A percentile compares a stretch with the other conserved stretches of the same genome.
Evolutionary conservation across 2,329 filamentous ascomycete species (phyloP).

Genomic region (Calonectria montana): DNA sequence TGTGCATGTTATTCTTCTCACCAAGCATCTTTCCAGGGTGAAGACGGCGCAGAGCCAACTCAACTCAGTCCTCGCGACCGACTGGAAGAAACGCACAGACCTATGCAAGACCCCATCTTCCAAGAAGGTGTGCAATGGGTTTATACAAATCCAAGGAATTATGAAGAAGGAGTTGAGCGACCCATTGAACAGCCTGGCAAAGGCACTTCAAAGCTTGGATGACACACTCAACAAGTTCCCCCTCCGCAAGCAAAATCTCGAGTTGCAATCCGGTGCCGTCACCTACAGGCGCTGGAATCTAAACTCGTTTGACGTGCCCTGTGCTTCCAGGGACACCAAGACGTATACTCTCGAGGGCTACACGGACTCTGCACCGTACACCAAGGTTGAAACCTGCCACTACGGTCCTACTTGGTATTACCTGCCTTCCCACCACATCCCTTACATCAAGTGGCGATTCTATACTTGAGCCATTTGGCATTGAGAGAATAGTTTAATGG

Average conservation of each 20-base stretch:
- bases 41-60: background rate
- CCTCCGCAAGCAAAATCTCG: slow-evolving; percentile 21
- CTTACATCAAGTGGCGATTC: slow-evolving; percentile 22
- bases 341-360: background rate
- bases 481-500: background rate
- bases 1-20: background rate
- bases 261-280: slow-evolving; percentile 6
- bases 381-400: slow-evolving; percentile 4
- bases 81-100: slow-evolving; percentile 3
- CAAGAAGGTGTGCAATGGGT: background rate
- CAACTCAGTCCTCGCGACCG: background rate
- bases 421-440: slow-evolving; percentile 24
- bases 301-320: slow-evolving; percentile 23
- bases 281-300: slow-evolving; percentile 19
- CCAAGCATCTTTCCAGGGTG: background rate
- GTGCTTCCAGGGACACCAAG: background rate
- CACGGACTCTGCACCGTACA: background rate
- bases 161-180: slow-evolving; percentile 25
- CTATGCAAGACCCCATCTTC: background rate
- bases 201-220: slow-evolving; percentile 23
- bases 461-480: background rate
- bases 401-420: slow-evolving; percentile 20
- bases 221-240: slow-evolving; percentile 16
- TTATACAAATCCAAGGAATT: slow-evolving; percentile 22
- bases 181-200: slow-evolving; percentile 23